Percentiles rank a stretch among this genome's conserved stretches.
These are phyloP conservation scores for Schizophyllum commune DNA, from an alignment of 1,284 basidiomycete genomes.

Conservation along the genomic window DNA sequence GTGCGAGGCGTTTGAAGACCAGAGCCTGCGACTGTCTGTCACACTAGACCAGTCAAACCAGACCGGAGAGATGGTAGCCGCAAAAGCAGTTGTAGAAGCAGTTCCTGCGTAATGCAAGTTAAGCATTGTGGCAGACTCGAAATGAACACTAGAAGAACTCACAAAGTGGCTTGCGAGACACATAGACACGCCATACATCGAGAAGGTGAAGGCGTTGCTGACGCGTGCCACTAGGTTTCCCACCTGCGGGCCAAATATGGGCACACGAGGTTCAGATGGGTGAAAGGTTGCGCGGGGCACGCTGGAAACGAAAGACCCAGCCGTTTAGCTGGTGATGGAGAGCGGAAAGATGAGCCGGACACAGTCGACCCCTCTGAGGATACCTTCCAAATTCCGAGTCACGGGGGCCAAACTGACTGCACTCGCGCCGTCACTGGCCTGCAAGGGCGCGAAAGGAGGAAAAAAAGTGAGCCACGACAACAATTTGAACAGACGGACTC, in stretches of 20 bases:
- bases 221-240: constrained; percentile 9
- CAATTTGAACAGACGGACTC: not conserved
- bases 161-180: constrained; percentile 12
- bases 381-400: not conserved
- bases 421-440: constrained; percentile 10
- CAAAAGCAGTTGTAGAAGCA: not conserved
- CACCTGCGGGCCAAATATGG: constrained; percentile 12
- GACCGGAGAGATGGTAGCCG: constrained; percentile 11
- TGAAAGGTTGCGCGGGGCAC: constrained; percentile 19
- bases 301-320: constrained; percentile 20
- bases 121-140: constrained; percentile 11
- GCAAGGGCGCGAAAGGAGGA: constrained; percentile 3
- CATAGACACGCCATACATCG: constrained; percentile 18
- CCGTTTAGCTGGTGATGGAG: constrained; percentile 14
- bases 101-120: not conserved
- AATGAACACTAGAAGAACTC: constrained; percentile 13
- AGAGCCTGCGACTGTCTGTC: constrained; percentile 4
- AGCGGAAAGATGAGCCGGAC: not conserved
- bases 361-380: constrained; percentile 2
- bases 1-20: constrained; percentile 4
- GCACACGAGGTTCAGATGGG: constrained; percentile 16
- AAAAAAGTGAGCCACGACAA: constrained; percentile 1
- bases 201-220: constrained; percentile 3
- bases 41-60: constrained; percentile 11
- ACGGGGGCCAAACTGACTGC: constrained; percentile 8